Conservation (phyloP, 192 early-diverging fungal species). For the Geranomyces variabilis region DNA sequence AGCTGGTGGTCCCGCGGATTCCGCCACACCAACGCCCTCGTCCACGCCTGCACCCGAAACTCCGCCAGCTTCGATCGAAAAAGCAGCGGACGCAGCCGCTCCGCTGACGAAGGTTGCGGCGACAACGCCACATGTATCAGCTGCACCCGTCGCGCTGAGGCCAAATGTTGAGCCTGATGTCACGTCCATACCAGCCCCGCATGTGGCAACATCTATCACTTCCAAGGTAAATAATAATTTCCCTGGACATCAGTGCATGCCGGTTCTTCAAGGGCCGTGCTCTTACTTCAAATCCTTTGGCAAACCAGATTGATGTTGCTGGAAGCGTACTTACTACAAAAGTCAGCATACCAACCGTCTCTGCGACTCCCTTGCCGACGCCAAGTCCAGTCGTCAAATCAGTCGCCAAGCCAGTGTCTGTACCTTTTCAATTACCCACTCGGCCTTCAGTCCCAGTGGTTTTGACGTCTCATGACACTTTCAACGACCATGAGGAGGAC, state of each 20-base stretch:
- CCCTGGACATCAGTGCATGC: too few relatives aligned
- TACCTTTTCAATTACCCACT: not conserved
- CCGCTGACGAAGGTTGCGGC: not conserved
- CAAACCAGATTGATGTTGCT: not conserved
- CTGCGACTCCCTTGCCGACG: not conserved
- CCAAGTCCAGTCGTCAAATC: not conserved
- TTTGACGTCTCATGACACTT: not conserved
- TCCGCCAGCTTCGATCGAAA: not conserved
- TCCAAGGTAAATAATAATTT: too few relatives aligned
- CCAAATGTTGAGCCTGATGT: not conserved
- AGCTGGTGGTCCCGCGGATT: not conserved
- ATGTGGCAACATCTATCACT: too few relatives aligned
- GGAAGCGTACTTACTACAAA: not conserved
- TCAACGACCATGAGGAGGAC: not conserved
- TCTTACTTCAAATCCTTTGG: too few relatives aligned
- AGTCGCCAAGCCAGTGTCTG: not conserved
- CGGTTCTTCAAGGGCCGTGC: too few relatives aligned
- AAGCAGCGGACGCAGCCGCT: not conserved
- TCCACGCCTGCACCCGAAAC: not conserved
- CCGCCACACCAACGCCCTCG: not conserved
- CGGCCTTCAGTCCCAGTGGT: not conserved
- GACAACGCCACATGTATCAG: not conserved
- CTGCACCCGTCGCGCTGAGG: not conserved
- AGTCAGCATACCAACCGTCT: not conserved
- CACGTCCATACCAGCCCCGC: too few relatives aligned